Evolutionary conservation across 2,329 filamentous ascomycete genomes (phyloP).

Genomic region (Alternaria arborescens): DNA sequence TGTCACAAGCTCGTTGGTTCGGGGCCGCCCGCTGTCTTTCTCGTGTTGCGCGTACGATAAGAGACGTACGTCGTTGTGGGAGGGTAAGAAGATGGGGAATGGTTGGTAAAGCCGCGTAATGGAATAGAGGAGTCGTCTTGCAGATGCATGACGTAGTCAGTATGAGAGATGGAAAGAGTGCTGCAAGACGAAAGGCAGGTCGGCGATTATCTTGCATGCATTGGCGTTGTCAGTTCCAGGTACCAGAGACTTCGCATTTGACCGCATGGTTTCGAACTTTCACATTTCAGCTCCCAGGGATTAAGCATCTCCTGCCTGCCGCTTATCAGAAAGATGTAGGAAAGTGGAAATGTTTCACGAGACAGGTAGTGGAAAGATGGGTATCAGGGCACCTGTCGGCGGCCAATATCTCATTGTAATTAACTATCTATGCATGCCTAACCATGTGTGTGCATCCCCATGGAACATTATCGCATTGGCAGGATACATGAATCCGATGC

Average conservation of each 20-base stretch:
- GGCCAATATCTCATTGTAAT: background rate
- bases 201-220: background rate
- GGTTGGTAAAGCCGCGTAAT: background rate
- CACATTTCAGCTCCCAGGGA: background rate
- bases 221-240: background rate
- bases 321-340: background rate
- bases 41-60: conserved; percentile 3
- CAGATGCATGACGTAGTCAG: background rate
- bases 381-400: background rate
- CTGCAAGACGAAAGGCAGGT: background rate
- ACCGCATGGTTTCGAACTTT: background rate
- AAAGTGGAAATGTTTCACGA: background rate
- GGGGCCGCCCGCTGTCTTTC: conserved; percentile 6
- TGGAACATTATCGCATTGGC: conserved; percentile 11
- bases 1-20: background rate
- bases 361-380: background rate
- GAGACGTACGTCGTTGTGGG: background rate
- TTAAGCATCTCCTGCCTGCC: background rate
- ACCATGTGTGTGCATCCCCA: conserved; percentile 4
- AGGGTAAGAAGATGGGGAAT: background rate
- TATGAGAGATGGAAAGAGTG: background rate
- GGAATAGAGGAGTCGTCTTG: background rate
- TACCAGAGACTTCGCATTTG: background rate
- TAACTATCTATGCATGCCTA: conserved; percentile 8
- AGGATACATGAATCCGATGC: conserved; percentile 1